Evolutionary conservation across 2,329 filamentous ascomycete genomes (phyloP), one percentile per base, ranked within the genome.

Genomic region (Geoglossum cookeanum): DNA sequence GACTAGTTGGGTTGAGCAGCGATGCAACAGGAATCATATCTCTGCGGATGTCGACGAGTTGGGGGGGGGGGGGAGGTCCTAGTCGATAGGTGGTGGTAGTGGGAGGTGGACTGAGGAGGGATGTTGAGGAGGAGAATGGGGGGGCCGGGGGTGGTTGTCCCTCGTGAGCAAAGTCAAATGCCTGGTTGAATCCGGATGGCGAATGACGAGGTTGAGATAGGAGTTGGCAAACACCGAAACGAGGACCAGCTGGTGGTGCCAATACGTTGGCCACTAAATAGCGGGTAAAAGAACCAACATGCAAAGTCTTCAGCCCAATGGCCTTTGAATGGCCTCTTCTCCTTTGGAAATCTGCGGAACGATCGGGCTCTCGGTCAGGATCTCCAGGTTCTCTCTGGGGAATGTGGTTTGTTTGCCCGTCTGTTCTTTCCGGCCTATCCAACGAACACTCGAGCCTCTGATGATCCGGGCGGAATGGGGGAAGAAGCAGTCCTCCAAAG

Each of bases 1-100:
- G 73, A 22, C 22, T 22, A 55, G 73, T 68, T 62, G 82, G 82
- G 66, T 85, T 86, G 65, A 85, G 77, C 64, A 86, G 74, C 61
- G 79, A 81, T 42, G 78, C 74, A 62, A 85, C 74, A 53, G 82
- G 80, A 60, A 83, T 68, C 82, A 85, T 85, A n/a, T 48, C 35
- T 39, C 44, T 51, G 8, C 37, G 15, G 35, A 9, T 42, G 2
- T 22, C 22, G 22, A 2, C 22, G 22, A 22, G 2, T 1, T 22
- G 22, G 22, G 22, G 22, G 22, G 22, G 22, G 22, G 22, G 22
- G 22, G 22, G 22, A 22, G 22, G 22, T 22, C 22, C 22, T 22
- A 22, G 22, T 22, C 2, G 22, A 22, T 22, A 22, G 22, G 22
- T 22, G 22, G 22, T 22, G 22, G 22, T 22, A 2, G 22, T 22